Evolutionary conservation across 106 monocot species (phyloP).

Genomic region (Xerophyta viscosa): DNA sequence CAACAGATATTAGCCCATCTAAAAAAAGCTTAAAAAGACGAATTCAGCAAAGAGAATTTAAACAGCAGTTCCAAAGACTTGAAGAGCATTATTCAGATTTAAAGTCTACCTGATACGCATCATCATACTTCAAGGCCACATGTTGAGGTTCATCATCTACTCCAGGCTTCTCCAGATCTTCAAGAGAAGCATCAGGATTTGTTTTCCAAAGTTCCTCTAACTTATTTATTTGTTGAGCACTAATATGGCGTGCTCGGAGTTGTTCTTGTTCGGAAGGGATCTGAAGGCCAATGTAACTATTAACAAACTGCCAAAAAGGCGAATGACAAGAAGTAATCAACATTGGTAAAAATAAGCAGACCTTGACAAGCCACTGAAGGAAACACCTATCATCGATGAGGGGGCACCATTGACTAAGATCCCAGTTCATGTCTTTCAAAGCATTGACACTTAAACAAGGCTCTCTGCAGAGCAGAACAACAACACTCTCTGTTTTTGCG

Average conservation of each 20-base stretch:
- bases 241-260: conserved; percentile 89
- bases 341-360: too few species aligned
- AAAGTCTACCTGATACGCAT: conserved; percentile 99
- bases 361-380: conserved; percentile 97
- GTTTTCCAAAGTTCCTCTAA: conserved; percentile 99
- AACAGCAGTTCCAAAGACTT: too few species aligned
- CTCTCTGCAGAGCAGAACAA: conserved; percentile 96
- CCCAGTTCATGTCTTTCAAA: conserved; percentile 99
- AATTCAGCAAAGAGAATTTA: too few species aligned
- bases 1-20: too few species aligned
- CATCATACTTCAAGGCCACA: conserved; percentile 93
- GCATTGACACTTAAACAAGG: conserved; percentile 97
- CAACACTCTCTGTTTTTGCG: conserved; percentile 97
- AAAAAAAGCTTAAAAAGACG: too few species aligned
- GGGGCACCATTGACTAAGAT: conserved; percentile 98
- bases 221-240: conserved; percentile 98
- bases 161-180: conserved; percentile 99
- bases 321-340: too few species aligned
- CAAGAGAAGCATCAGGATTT: conserved; percentile 91
- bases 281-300: conserved; percentile 37
- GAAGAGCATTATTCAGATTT: too few species aligned
- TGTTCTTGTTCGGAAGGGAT: conserved; percentile 98
- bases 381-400: conserved; percentile 99
- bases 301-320: background rate
- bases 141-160: conserved; percentile 98